phyloP scores from a whole-genome alignment of 306 rosid species.

The Quercus rubra region DNA sequence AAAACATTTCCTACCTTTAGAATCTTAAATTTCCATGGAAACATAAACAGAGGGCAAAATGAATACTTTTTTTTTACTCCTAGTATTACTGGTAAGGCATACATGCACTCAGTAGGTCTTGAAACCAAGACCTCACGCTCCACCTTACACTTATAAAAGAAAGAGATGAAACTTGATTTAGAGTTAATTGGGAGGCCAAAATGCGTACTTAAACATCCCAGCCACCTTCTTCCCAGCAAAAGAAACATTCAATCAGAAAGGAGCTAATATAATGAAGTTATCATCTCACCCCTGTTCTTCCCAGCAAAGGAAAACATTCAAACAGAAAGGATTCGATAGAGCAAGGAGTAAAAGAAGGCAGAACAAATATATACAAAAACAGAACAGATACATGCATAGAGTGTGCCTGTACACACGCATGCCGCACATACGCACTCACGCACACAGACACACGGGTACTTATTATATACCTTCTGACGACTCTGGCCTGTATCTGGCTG shows the following conservation, averaged over 20 bases:
- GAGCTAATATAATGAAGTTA: background rate
- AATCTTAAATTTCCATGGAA: background rate
- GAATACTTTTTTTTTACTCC: background rate
- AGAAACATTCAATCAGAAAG: too few relatives aligned
- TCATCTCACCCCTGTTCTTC: background rate
- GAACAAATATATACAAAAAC: background rate
- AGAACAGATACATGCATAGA: background rate
- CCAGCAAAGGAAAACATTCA: background rate
- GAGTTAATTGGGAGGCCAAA: too few relatives aligned
- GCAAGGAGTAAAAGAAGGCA: background rate
- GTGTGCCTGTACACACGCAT: background rate
- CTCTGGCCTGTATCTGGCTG: slow-evolving; percentile 97
- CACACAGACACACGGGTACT: slow-evolving; percentile 13
- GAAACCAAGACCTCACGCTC: too few relatives aligned
- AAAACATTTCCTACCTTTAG: background rate
- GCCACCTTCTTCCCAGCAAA: too few relatives aligned
- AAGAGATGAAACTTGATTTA: too few relatives aligned
- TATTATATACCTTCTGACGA: slow-evolving; percentile 76
- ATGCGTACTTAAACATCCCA: too few relatives aligned
- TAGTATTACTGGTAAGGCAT: too few relatives aligned
- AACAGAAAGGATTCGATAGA: background rate
- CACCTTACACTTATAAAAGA: too few relatives aligned
- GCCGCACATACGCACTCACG: background rate
- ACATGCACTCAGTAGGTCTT: too few relatives aligned
- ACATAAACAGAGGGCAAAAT: background rate